Percentiles rank a stretch among this genome's conserved stretches.
Evolutionary conservation across 768 basidiomycete genomes (phyloP).

Genomic region (Neoboletus magnificus): DNA sequence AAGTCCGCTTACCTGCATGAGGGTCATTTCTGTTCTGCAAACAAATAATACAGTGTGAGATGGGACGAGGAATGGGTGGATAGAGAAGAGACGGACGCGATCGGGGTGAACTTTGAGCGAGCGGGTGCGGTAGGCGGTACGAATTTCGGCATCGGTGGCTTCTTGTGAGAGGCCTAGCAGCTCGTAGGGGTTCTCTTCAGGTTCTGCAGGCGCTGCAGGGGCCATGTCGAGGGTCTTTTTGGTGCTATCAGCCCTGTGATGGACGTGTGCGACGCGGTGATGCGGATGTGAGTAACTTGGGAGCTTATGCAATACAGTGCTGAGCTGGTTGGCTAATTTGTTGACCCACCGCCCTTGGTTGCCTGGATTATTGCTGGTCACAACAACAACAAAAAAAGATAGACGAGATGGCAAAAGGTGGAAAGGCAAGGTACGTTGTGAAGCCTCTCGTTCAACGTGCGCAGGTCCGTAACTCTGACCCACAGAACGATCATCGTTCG

Average conservation of each 20-base stretch:
- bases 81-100: constrained; percentile 48
- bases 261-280: background rate
- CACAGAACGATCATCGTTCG: constrained; percentile 80
- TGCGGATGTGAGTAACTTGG: background rate
- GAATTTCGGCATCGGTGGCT: constrained; percentile 73
- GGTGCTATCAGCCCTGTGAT: background rate
- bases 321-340: constrained; percentile 4
- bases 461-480: background rate
- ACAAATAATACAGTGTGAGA: background rate
- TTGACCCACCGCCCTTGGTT: background rate
- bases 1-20: no score
- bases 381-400: background rate
- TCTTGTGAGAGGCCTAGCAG: constrained; percentile 59
- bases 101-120: constrained; percentile 89
- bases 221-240: constrained; percentile 16
- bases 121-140: constrained; percentile 72
- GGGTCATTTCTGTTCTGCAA: constrained; percentile 74
- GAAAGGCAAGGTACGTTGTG: constrained; percentile 52
- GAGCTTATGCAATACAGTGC: constrained; percentile 9
- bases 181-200: constrained; percentile 72
- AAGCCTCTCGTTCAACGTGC: background rate
- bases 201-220: constrained; percentile 36
- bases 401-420: constrained; percentile 52
- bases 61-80: constrained; percentile 14
- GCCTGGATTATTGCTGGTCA: background rate